phyloP scores from a whole-genome alignment of 176 grass and related monocot species.

The Saccharum officinarum region DNA sequence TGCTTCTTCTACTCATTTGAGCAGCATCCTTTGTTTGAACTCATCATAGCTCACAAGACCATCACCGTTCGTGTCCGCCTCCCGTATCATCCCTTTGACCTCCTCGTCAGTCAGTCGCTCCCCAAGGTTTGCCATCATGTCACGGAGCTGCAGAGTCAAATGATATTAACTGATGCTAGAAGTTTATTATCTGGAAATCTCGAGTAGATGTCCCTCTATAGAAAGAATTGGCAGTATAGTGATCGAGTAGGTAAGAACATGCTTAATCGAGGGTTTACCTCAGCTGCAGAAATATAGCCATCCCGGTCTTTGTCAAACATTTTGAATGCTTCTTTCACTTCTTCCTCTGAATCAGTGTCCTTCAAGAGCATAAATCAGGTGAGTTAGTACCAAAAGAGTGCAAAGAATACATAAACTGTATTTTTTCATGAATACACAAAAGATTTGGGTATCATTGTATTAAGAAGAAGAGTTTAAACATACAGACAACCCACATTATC shows the following conservation, averaged over 20 bases:
- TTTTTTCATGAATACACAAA: neutral
- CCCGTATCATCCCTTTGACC: constrained; percentile 53
- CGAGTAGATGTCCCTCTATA: neutral
- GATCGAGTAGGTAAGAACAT: neutral
- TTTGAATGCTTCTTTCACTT: constrained; percentile 39
- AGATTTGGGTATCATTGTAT: too few species aligned
- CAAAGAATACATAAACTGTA: neutral
- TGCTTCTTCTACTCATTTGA: constrained; percentile 3
- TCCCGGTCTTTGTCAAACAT: constrained; percentile 35
- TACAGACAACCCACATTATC: too few species aligned
- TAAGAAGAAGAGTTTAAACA: too few species aligned
- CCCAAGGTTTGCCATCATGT: constrained; percentile 52
- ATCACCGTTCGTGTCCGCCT: constrained; percentile 59
- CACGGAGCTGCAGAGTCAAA: constrained; percentile 33
- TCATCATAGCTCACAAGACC: constrained; percentile 56
- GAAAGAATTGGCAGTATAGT: neutral
- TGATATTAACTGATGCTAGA: neutral
- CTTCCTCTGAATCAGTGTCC: constrained; percentile 40
- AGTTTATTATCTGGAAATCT: neutral
- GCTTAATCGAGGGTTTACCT: constrained; percentile 16
- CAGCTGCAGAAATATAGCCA: constrained; percentile 38
- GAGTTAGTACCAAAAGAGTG: neutral
- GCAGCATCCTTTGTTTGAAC: constrained; percentile 55
- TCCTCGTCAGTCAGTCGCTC: constrained; percentile 47
- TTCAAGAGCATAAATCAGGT: constrained; percentile 13